phyloP scores from a whole-genome alignment of 257 asterid species.

The Jacaranda mimosifolia region DNA sequence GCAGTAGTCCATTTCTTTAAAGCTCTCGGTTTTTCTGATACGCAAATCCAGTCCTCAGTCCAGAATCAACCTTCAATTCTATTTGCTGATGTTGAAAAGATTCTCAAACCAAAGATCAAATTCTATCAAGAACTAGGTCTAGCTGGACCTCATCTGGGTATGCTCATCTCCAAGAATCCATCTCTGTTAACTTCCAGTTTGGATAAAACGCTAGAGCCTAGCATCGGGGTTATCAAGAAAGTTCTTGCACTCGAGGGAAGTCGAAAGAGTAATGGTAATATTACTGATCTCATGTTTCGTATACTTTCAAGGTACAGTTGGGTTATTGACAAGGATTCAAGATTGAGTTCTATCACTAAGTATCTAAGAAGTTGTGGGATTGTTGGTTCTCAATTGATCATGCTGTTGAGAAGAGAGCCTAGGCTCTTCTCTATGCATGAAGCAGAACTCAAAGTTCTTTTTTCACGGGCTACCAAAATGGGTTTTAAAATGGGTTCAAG shows the following conservation, averaged over 20 bases:
- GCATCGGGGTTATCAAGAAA: conserved; percentile 36
- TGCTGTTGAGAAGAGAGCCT: conserved; percentile 15
- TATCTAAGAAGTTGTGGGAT: conserved; percentile 28
- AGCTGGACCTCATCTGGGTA: conserved; percentile 36
- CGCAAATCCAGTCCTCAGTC: conserved; percentile 26
- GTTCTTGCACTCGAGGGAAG: conserved; percentile 33
- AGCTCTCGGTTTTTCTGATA: conserved; percentile 24
- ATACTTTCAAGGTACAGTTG: conserved; percentile 19
- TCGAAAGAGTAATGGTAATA: too few relatives aligned
- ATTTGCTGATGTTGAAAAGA: conserved; percentile 37
- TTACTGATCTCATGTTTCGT: conserved; percentile 20
- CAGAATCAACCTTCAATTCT: conserved; percentile 31
- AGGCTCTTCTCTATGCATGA: conserved; percentile 16
- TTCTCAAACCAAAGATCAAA: conserved; percentile 42
- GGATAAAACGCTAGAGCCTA: conserved; percentile 42
- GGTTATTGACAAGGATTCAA: background rate
- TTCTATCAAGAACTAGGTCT: conserved; percentile 47
- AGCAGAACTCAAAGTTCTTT: conserved; percentile 9
- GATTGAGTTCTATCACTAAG: conserved; percentile 8
- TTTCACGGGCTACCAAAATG: conserved; percentile 20
- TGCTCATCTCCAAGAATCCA: conserved; percentile 40
- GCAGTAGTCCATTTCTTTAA: conserved; percentile 20
- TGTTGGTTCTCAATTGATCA: conserved; percentile 32
- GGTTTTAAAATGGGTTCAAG: conserved; percentile 36
- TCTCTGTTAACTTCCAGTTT: conserved; percentile 38